Evolutionary conservation across 1,139 yeast genomes (phyloP).

Genomic region (Barnettozyma hawaiiensis): DNA sequence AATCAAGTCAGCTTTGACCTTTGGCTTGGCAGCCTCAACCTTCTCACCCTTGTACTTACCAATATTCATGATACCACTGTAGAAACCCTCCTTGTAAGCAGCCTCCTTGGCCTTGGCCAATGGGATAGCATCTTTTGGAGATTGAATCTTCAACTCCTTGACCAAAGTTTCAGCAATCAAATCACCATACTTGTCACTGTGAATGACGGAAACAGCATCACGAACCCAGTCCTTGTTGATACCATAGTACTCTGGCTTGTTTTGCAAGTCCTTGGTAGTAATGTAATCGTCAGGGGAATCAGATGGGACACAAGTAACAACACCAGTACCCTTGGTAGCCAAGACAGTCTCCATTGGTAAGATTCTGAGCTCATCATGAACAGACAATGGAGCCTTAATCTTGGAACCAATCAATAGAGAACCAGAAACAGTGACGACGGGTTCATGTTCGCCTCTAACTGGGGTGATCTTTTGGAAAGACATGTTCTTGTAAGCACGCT

Average conservation of each 20-base stretch:
- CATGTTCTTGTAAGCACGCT: constrained; percentile 98
- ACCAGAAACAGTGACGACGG: constrained; percentile 63
- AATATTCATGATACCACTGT: constrained; percentile 73
- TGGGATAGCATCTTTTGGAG: constrained; percentile 86
- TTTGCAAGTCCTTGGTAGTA: constrained; percentile 74
- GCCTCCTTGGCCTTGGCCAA: constrained; percentile 90
- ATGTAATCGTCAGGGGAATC: constrained; percentile 97
- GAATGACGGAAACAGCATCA: constrained; percentile 67
- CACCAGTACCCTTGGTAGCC: constrained; percentile 97
- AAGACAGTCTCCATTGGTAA: constrained; percentile 97
- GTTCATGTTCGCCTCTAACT: constrained; percentile 67
- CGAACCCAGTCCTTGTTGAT: constrained; percentile 86
- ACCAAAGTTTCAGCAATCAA: constrained; percentile 82
- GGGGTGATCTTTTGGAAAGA: constrained; percentile 92
- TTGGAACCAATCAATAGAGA: constrained; percentile 74
- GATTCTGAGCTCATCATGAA: constrained; percentile 65
- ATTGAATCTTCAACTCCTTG: constrained; percentile 82
- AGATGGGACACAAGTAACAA: constrained; percentile 96
- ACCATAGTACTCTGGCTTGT: constrained; percentile 88
- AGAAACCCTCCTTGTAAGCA: constrained; percentile 95
- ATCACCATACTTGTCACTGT: constrained; percentile 84
- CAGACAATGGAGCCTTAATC: constrained; percentile 81
- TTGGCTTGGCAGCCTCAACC: constrained; percentile 87
- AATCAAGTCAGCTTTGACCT: constrained; percentile 77
- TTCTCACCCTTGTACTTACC: constrained; percentile 87